Conservation (phyloP, 2,329 filamentous ascomycete species). For the Trichoderma brevicompactum region DNA sequence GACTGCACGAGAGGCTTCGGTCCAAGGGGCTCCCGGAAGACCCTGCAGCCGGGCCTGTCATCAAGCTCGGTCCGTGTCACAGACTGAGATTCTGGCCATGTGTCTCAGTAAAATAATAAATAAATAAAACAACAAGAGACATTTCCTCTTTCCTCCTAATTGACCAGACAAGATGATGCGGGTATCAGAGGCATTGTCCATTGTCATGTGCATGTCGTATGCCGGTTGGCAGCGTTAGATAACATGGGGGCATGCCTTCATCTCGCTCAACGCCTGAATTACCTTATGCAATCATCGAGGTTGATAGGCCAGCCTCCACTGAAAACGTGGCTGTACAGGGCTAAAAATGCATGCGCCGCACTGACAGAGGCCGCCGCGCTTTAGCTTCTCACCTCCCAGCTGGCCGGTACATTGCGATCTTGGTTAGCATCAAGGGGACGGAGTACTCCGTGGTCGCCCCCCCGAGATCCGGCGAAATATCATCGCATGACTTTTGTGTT, state of each 20-base stretch:
- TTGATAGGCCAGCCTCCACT: constrained; percentile 23
- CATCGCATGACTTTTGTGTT: constrained; percentile 4
- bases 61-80: constrained; percentile 5
- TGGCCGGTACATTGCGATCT: constrained; percentile 18
- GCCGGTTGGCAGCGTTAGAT: no score
- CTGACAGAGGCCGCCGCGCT: constrained; percentile 25
- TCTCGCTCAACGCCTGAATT: constrained; percentile 8
- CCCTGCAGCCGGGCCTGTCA: constrained; percentile 2
- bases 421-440: neutral
- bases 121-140: neutral
- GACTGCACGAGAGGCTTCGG: neutral
- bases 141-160: no score
- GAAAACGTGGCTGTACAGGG: constrained; percentile 28
- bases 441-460: neutral
- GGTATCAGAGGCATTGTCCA: no score
- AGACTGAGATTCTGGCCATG: neutral
- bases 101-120: constrained; percentile 9
- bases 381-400: constrained; percentile 16
- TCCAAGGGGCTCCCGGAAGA: neutral
- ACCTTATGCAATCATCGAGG: neutral
- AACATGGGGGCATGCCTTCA: constrained; percentile 2
- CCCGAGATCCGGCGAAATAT: constrained; percentile 5
- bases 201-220: neutral
- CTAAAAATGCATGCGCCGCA: constrained; percentile 9
- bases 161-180: no score